These are phyloP conservation scores for Trametes maxima DNA, from an alignment of 768 basidiomycete genomes.

Conservation along the genomic window DNA sequence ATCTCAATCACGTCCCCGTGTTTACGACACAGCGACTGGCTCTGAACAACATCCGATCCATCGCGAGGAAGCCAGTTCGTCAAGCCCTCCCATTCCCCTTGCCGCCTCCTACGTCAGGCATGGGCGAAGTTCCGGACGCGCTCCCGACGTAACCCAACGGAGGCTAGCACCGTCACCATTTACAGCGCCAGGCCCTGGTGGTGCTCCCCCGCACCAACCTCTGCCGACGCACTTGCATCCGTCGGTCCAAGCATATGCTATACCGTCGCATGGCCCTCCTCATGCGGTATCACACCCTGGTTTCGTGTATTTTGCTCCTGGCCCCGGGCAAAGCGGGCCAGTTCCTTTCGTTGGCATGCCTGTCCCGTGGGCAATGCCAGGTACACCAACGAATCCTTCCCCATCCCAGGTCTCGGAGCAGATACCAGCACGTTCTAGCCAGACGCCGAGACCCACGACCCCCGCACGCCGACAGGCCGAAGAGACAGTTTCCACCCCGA, in stretches of 20 bases:
- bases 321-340: constrained; percentile 3
- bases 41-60: neutral
- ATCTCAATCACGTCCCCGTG: neutral
- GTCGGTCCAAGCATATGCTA: constrained; percentile 15
- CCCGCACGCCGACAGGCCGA: constrained; percentile 17
- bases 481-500: constrained; percentile 37
- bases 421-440: constrained; percentile 25
- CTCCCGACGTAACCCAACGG: neutral
- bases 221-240: constrained; percentile 27
- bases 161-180: constrained; percentile 17
- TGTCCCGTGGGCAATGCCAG: constrained; percentile 15
- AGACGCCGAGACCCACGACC: constrained; percentile 16
- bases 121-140: neutral
- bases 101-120: neutral
- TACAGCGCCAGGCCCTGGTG: constrained; percentile 9
- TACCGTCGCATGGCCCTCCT: neutral
- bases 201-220: constrained; percentile 5
- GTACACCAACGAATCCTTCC: neutral
- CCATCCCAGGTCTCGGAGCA: neutral
- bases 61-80: neutral
- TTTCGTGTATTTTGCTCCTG: constrained; percentile 18
- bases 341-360: constrained; percentile 19
- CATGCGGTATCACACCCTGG: constrained; percentile 10
- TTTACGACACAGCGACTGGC: neutral
- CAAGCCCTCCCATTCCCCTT: constrained; percentile 14